These are phyloP conservation scores for Daldinia caldariorum DNA, from an alignment of 495 filamentous ascomycete genomes.

Conservation along the genomic window DNA sequence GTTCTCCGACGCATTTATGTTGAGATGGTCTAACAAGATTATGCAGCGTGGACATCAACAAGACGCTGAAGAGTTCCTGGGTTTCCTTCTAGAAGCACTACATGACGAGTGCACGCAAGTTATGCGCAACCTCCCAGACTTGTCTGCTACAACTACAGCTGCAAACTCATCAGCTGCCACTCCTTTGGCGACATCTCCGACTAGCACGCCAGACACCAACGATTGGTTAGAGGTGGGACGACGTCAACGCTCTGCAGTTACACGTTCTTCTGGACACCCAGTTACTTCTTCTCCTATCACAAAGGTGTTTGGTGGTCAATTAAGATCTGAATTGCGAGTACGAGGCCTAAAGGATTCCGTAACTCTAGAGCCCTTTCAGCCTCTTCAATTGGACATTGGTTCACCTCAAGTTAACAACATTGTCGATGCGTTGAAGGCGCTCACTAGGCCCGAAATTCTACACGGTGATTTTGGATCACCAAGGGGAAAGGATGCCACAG, in stretches of 20 bases:
- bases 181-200: slow-evolving; percentile 51
- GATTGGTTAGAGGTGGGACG: slow-evolving; percentile 96
- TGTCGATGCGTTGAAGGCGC: slow-evolving; percentile 83
- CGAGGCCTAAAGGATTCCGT: slow-evolving; percentile 89
- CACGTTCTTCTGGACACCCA: slow-evolving; percentile 83
- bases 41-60: slow-evolving; percentile 89
- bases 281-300: slow-evolving; percentile 82
- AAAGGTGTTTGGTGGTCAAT: slow-evolving; percentile 92
- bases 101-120: slow-evolving; percentile 90
- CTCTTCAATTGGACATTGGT: slow-evolving; percentile 93
- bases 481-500: slow-evolving; percentile 76
- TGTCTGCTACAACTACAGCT: slow-evolving; percentile 54
- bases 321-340: slow-evolving; percentile 88
- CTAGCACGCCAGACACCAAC: slow-evolving; percentile 55
- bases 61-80: slow-evolving; percentile 97
- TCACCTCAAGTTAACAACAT: slow-evolving; percentile 87
- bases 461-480: slow-evolving; percentile 88
- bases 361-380: slow-evolving; percentile 91
- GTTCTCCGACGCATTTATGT: slow-evolving; percentile 40
- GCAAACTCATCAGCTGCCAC: slow-evolving; percentile 52
- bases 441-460: slow-evolving; percentile 84
- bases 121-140: slow-evolving; percentile 63
- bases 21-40: slow-evolving; percentile 45
- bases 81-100: slow-evolving; percentile 89
- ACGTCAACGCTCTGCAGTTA: slow-evolving; percentile 86